phyloP scores from a whole-genome alignment of 2,329 filamentous ascomycete genomes.

The Orbilia ellipsospora region DNA sequence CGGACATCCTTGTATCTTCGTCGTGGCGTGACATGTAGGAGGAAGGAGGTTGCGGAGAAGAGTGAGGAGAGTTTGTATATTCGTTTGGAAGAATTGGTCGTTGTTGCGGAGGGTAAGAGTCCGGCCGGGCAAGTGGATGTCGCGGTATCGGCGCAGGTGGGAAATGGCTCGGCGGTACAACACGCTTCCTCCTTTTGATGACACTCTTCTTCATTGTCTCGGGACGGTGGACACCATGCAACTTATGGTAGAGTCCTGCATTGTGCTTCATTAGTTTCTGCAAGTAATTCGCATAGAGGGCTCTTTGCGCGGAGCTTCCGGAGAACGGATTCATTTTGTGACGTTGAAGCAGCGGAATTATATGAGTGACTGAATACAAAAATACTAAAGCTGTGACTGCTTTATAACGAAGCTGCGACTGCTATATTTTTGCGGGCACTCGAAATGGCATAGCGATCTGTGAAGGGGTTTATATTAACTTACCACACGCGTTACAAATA shows the following conservation, averaged over 20 bases:
- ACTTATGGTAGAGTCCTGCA: constrained; percentile 90
- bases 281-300: constrained; percentile 31
- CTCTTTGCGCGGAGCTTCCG: constrained; percentile 10
- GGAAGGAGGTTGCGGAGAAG: constrained; percentile 33
- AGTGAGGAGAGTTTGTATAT: constrained; percentile 44
- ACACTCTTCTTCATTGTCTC: constrained; percentile 99
- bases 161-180: constrained; percentile 75
- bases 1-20: constrained; percentile 50
- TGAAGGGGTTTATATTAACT: constrained; percentile 61
- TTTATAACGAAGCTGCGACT: neutral
- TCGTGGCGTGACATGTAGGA: constrained; percentile 29
- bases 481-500: constrained; percentile 98
- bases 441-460: no score
- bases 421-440: no score
- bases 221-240: constrained; percentile 91
- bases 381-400: no score
- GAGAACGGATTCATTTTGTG: constrained; percentile 7
- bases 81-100: constrained; percentile 48
- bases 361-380: no score
- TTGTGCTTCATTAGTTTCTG: constrained; percentile 51
- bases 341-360: neutral
- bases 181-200: constrained; percentile 94
- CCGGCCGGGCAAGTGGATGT: constrained; percentile 41
- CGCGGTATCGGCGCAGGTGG: constrained; percentile 41
- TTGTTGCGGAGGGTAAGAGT: constrained; percentile 32